These are phyloP conservation scores for Trichothecium roseum DNA, from an alignment of 2,329 filamentous ascomycete species.

Conservation along the genomic window DNA sequence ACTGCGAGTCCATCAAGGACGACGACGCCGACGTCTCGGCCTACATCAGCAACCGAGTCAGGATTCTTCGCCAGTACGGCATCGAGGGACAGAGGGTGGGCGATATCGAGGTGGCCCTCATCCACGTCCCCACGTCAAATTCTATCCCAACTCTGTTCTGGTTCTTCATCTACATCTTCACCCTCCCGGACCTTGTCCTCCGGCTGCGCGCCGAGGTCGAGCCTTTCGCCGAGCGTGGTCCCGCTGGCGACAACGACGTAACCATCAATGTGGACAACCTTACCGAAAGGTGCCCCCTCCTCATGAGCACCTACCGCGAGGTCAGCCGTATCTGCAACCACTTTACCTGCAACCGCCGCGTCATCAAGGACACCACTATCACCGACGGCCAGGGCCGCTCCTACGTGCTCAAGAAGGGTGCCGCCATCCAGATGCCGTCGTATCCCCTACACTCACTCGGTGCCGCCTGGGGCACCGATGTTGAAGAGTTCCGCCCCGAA, in stretches of 20 bases:
- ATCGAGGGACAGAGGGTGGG: conserved; percentile 15
- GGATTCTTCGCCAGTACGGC: conserved; percentile 16
- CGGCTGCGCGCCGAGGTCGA: conserved; percentile 19
- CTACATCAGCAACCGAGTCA: conserved; percentile 16
- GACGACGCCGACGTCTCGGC: conserved; percentile 14
- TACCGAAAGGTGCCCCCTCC: conserved; percentile 25
- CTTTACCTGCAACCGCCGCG: conserved; percentile 9
- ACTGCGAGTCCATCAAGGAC: conserved; percentile 17
- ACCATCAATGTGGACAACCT: conserved; percentile 24
- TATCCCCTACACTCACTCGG: conserved; percentile 2
- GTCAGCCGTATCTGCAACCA: conserved; percentile 21
- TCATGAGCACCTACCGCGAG: conserved; percentile 33
- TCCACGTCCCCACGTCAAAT: conserved; percentile 21
- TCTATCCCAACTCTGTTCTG: conserved; percentile 26
- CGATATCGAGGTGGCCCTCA: conserved; percentile 18
- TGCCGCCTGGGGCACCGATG: conserved; percentile 5
- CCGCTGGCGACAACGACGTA: conserved; percentile 1
- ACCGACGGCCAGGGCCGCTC: conserved; percentile 8
- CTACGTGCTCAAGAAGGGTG: conserved; percentile 15
- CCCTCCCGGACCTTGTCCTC: conserved; percentile 12
- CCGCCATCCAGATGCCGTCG: conserved; percentile 6
- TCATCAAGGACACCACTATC: conserved; percentile 25
- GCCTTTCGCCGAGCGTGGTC: conserved; percentile 5
- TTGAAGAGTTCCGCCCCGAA: conserved; percentile 4
- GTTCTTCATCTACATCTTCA: conserved; percentile 20